These are phyloP conservation scores for Omphalea diandra DNA, from an alignment of 441 rosid genomes.

Conservation along the genomic window DNA sequence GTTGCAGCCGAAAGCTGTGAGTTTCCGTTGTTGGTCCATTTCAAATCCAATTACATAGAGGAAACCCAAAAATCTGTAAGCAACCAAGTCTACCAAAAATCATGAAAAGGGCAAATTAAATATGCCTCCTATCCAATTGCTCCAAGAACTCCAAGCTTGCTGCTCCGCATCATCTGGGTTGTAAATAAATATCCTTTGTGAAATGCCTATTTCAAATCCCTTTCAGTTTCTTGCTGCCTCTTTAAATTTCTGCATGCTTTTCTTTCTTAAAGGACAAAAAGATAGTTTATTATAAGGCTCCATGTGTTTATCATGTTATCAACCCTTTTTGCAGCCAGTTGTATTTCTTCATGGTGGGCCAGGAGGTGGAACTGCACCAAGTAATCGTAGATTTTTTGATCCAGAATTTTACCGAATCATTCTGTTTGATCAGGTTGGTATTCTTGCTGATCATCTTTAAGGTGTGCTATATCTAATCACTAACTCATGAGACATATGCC, in stretches of 20 bases:
- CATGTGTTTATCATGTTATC: not conserved
- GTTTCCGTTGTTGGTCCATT: no score
- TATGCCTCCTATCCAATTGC: no score
- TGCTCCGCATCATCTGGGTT: no score
- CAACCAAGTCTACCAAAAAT: no score
- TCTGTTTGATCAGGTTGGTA: constrained; percentile 76
- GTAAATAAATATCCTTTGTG: not conserved
- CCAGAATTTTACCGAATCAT: constrained; percentile 78
- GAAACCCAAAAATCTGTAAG: no score
- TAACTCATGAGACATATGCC: not conserved
- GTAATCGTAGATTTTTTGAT: constrained; percentile 82
- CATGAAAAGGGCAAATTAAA: no score
- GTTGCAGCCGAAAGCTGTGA: no score
- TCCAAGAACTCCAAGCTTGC: no score
- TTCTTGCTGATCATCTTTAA: not conserved
- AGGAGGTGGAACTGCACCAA: constrained; percentile 87
- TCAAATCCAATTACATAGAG: no score
- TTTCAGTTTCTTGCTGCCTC: not conserved
- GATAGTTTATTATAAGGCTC: not conserved
- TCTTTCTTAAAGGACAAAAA: not conserved
- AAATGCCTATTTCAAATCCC: not conserved
- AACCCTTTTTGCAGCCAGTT: constrained; percentile 58
- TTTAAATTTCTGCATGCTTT: not conserved
- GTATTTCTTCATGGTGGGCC: constrained; percentile 98
- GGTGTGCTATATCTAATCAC: not conserved